Conservation (phyloP, 192 early-diverging fungal genomes). For the Chytriomyces hyalinus region DNA sequence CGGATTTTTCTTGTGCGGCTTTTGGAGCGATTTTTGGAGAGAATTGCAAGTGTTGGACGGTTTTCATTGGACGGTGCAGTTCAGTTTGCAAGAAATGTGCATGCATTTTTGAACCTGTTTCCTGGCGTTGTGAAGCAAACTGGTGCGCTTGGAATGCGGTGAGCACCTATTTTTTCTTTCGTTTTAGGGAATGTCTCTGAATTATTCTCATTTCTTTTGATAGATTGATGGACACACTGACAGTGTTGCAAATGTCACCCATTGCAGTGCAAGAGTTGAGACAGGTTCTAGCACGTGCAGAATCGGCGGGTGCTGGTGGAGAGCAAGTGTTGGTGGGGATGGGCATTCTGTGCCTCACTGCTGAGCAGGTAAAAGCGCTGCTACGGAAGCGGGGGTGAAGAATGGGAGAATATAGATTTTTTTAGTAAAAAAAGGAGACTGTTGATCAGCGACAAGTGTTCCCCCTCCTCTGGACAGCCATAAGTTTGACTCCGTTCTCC, state of each 20-base stretch:
- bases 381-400: background rate
- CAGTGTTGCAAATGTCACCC: background rate
- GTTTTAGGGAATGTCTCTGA: background rate
- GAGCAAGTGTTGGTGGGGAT: background rate
- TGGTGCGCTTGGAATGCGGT: background rate
- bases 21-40: background rate
- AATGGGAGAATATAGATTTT: no score
- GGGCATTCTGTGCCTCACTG: background rate
- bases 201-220: background rate
- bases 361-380: background rate
- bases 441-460: no score
- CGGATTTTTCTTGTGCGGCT: background rate
- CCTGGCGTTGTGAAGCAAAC: conserved; percentile 12
- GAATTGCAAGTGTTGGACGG: background rate
- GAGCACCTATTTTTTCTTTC: background rate
- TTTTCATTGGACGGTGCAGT: conserved; percentile 3
- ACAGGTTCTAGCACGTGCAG: background rate
- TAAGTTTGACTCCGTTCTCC: no score
- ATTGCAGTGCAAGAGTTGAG: background rate
- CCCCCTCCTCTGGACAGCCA: no score
- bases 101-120: conserved; percentile 8
- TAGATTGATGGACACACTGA: conserved; percentile 7
- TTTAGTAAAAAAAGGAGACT: no score
- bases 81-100: background rate
- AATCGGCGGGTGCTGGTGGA: background rate